Conservation (phyloP, 192 early-diverging fungal species). For the Phlyctochytrium bullatum region DNA sequence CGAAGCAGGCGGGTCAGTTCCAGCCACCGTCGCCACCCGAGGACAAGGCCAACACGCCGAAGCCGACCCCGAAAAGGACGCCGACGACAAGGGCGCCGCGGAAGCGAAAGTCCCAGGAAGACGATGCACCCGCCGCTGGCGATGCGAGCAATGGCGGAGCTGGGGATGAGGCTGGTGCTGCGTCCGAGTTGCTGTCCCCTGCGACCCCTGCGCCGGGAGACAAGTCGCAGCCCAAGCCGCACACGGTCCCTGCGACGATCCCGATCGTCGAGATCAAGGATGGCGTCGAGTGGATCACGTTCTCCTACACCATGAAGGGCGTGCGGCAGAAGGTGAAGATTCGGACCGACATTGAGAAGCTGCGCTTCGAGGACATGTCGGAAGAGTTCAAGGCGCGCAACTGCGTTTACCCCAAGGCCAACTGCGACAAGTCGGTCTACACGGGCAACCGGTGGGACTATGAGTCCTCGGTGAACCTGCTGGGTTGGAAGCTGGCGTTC, state of each 20-base stretch:
- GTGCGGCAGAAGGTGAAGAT: constrained; percentile 58
- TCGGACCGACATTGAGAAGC: constrained; percentile 70
- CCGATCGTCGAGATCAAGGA: constrained; percentile 29
- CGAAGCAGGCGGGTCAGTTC: neutral
- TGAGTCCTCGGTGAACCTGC: constrained; percentile 80
- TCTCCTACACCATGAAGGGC: constrained; percentile 69
- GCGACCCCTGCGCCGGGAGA: neutral
- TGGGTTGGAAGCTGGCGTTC: constrained; percentile 82
- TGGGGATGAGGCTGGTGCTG: neutral
- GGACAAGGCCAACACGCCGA: neutral
- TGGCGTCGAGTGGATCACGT: constrained; percentile 67
- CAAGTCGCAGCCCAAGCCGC: neutral
- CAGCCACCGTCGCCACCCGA: neutral
- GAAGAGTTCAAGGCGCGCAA: constrained; percentile 67
- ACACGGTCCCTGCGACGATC: constrained; percentile 18
- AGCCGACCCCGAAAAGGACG: neutral
- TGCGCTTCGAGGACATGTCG: constrained; percentile 39
- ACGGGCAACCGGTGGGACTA: constrained; percentile 82
- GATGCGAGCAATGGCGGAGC: constrained; percentile 3
- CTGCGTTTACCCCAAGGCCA: constrained; percentile 83
- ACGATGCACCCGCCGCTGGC: neutral
- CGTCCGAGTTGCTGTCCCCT: too few species aligned
- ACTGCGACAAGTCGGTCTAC: constrained; percentile 53
- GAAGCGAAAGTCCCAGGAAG: neutral
- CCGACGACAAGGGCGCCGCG: neutral